Percentiles rank a stretch among this genome's conserved stretches.
Evolutionary conservation across 2,329 filamentous ascomycete species (phyloP).

Genomic region (Massarina eburnea): DNA sequence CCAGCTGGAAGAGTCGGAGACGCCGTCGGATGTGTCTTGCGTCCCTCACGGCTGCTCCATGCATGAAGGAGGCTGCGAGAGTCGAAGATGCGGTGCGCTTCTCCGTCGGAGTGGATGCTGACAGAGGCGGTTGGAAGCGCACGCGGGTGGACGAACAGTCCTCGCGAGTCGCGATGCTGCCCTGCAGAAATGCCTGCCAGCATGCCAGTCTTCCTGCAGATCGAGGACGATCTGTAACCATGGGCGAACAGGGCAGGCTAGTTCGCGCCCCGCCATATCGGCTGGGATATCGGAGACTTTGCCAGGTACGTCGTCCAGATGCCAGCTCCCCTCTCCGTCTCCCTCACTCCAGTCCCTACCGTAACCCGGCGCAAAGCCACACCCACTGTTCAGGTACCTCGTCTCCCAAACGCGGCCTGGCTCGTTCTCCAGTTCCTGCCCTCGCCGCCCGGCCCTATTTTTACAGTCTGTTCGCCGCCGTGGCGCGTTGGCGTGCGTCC

Average conservation of each 20-base stretch:
- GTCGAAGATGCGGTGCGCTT: background rate
- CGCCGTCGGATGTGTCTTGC: conserved; percentile 16
- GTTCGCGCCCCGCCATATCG: conserved; percentile 35
- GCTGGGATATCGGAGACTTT: conserved; percentile 42
- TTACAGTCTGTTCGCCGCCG: conserved; percentile 36
- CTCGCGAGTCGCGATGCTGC: conserved; percentile 17
- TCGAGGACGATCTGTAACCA: conserved; percentile 43
- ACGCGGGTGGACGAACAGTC: background rate
- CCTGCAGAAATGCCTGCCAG: conserved; percentile 26
- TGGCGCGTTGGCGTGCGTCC: conserved; percentile 27
- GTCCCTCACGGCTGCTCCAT: conserved; percentile 14
- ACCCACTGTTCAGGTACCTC: conserved; percentile 32
- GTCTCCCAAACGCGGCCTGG: conserved; percentile 26
- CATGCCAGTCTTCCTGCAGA: conserved; percentile 23
- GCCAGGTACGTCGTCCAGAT: conserved; percentile 21
- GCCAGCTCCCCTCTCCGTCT: conserved; percentile 13
- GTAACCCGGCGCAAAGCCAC: conserved; percentile 40
- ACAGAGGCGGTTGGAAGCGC: conserved; percentile 1
- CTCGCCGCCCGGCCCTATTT: conserved; percentile 25
- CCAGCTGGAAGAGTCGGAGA: conserved; percentile 17
- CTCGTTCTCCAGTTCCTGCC: conserved; percentile 21
- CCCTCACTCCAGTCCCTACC: conserved; percentile 28
- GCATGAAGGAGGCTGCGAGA: conserved; percentile 5
- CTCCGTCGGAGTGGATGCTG: conserved; percentile 4
- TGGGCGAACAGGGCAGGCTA: conserved; percentile 33